A percentile compares a stretch with the other conserved stretches of the same genome.
phyloP scores from a whole-genome alignment of 805 yeast species.

The Candida khao-thaluensis region DNA sequence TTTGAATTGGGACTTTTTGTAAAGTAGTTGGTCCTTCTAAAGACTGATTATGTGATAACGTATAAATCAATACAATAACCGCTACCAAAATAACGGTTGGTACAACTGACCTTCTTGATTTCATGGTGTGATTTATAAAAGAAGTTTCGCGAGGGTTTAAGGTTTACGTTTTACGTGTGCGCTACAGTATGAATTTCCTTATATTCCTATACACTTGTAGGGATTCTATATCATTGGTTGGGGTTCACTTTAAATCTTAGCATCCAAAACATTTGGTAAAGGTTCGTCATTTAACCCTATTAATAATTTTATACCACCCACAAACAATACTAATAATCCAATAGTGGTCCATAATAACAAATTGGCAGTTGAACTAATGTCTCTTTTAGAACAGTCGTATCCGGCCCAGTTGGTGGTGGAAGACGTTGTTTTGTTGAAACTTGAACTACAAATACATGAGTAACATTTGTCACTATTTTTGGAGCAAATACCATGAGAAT shows the following conservation, averaged over 20 bases:
- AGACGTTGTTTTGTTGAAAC: conserved; percentile 38
- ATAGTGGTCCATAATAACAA: conserved; percentile 67
- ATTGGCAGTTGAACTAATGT: conserved; percentile 64
- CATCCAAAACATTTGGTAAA: conserved; percentile 67
- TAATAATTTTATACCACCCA: conserved; percentile 54
- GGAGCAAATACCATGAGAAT: conserved; percentile 53
- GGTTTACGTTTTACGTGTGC: not conserved
- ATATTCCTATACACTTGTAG: not conserved
- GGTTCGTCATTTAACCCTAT: conserved; percentile 55
- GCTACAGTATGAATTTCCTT: no score
- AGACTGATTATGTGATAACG: conserved; percentile 17
- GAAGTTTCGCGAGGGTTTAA: not conserved
- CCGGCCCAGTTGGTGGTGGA: conserved; percentile 58
- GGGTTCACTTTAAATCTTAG: conserved; percentile 19
- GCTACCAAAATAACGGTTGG: conserved; percentile 24
- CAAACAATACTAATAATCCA: conserved; percentile 45
- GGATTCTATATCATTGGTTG: not conserved
- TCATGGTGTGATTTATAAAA: conserved; percentile 17
- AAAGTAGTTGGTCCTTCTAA: conserved; percentile 1
- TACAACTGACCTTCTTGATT: conserved; percentile 27
- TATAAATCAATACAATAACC: conserved; percentile 28
- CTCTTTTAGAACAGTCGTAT: conserved; percentile 62
- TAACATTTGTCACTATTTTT: conserved; percentile 39
- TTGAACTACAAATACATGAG: conserved; percentile 51
- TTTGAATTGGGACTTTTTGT: conserved; percentile 3